Percentiles rank a stretch among this genome's conserved stretches.
Evolutionary conservation across 2,329 filamentous ascomycete species (phyloP).

Genomic region (Raffaelea ambrosiae): DNA sequence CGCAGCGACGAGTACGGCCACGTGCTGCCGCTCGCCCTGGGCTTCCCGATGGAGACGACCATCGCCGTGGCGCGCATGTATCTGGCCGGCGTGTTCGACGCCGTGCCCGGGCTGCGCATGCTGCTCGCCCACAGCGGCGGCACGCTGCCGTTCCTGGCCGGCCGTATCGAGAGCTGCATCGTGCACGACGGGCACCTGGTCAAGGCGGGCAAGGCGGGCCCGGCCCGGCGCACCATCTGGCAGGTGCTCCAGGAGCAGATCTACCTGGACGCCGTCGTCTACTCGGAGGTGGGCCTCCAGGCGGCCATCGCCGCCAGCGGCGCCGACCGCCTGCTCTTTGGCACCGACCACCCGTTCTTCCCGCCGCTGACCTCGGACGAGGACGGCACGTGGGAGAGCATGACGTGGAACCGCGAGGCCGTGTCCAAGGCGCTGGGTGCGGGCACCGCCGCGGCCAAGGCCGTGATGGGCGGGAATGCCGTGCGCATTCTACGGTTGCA

Average conservation of each 20-base stretch:
- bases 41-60: conserved; percentile 88
- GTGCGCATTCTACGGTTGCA: conserved; percentile 12
- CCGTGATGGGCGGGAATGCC: conserved; percentile 15
- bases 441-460: conserved; percentile 6
- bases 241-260: conserved; percentile 61
- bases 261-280: conserved; percentile 81
- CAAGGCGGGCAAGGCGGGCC: conserved; percentile 44
- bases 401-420: conserved; percentile 45
- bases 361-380: conserved; percentile 56
- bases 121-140: conserved; percentile 84
- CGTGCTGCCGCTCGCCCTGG: conserved; percentile 75
- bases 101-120: conserved; percentile 59
- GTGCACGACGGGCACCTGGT: conserved; percentile 71
- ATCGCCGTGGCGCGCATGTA: conserved; percentile 85
- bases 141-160: conserved; percentile 80
- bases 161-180: conserved; percentile 81
- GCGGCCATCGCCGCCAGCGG: conserved; percentile 61
- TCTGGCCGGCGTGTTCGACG: conserved; percentile 76
- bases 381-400: conserved; percentile 60
- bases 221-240: conserved; percentile 42
- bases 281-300: conserved; percentile 64
- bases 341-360: conserved; percentile 79
- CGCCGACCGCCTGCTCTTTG: conserved; percentile 66
- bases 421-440: conserved; percentile 17
- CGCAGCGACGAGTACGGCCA: conserved; percentile 66